Conservation (phyloP, 192 early-diverging fungal species). For the Coemansia sp. region DNA sequence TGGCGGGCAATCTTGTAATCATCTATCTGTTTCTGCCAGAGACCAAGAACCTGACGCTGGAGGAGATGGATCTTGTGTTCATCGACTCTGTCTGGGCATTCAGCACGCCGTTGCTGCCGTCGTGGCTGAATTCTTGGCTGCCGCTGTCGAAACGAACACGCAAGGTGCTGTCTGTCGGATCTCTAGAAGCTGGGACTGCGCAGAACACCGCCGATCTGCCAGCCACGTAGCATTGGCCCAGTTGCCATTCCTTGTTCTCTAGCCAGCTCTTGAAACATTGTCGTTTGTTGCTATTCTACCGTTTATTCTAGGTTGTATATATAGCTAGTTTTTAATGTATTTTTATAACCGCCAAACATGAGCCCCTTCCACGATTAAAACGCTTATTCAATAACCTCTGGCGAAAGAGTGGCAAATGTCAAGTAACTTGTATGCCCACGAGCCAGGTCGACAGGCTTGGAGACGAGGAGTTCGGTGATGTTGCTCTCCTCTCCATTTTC, state of each 20-base stretch:
- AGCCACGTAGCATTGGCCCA: background rate
- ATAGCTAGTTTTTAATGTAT: too few relatives aligned
- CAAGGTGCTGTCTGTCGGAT: background rate
- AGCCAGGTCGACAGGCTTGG: conserved; percentile 59
- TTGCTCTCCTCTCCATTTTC: background rate
- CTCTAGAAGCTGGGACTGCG: background rate
- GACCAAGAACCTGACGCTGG: conserved; percentile 79
- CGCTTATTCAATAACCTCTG: conserved; percentile 14
- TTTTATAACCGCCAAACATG: too few relatives aligned
- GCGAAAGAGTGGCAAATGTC: conserved; percentile 74
- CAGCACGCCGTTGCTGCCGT: background rate
- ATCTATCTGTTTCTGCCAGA: conserved; percentile 73
- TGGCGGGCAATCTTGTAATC: conserved; percentile 59
- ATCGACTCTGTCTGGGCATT: conserved; percentile 36
- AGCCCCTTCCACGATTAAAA: too few relatives aligned
- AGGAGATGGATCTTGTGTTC: conserved; percentile 82
- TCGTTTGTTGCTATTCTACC: too few relatives aligned
- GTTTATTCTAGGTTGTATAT: too few relatives aligned
- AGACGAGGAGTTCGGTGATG: conserved; percentile 54
- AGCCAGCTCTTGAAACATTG: too few relatives aligned
- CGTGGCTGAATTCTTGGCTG: background rate
- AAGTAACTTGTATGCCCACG: conserved; percentile 94
- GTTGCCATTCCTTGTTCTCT: too few relatives aligned
- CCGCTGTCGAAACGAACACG: background rate
- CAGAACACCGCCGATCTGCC: background rate